phyloP scores from a whole-genome alignment of 2,329 filamentous ascomycete genomes.

The Bipolaris oryzae region DNA sequence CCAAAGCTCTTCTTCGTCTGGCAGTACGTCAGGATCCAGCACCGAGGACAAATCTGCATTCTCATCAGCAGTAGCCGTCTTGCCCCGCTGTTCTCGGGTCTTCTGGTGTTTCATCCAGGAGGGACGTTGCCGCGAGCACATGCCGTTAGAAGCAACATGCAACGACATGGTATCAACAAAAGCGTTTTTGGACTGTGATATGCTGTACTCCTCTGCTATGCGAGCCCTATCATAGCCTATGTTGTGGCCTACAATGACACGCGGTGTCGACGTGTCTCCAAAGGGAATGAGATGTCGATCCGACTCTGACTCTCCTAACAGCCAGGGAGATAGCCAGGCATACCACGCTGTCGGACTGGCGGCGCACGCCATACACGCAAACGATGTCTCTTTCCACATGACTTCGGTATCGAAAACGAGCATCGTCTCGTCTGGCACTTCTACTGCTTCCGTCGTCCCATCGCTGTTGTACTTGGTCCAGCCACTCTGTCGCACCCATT shows the following conservation, averaged over 20 bases:
- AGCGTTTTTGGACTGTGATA: conserved; percentile 80
- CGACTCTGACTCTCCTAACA: conserved; percentile 79
- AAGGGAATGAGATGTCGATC: conserved; percentile 84
- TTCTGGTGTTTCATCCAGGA: conserved; percentile 99
- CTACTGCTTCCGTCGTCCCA: conserved; percentile 72
- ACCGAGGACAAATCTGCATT: conserved; percentile 73
- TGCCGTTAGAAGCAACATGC: conserved; percentile 96
- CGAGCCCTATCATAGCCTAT: conserved; percentile 92
- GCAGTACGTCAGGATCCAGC: conserved; percentile 69
- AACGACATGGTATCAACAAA: conserved; percentile 98
- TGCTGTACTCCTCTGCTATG: conserved; percentile 84
- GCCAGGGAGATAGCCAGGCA: conserved; percentile 94
- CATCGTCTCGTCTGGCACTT: conserved; percentile 78
- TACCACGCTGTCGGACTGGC: conserved; percentile 92
- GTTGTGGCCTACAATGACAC: conserved; percentile 91
- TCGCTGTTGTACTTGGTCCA: conserved; percentile 92
- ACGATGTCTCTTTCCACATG: conserved; percentile 91
- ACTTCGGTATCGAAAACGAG: conserved; percentile 96
- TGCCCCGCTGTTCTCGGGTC: conserved; percentile 80
- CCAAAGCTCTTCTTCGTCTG: conserved; percentile 92
- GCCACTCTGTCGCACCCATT: conserved; percentile 80
- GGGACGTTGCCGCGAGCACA: conserved; percentile 95
- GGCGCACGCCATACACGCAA: conserved; percentile 96
- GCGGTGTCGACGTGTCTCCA: conserved; percentile 73
- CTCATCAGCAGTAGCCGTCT: conserved; percentile 72